These are phyloP conservation scores for Thalassiosira livingstoniorum DNA, from an alignment of 352 stramenopile species.

Conservation along the genomic window DNA sequence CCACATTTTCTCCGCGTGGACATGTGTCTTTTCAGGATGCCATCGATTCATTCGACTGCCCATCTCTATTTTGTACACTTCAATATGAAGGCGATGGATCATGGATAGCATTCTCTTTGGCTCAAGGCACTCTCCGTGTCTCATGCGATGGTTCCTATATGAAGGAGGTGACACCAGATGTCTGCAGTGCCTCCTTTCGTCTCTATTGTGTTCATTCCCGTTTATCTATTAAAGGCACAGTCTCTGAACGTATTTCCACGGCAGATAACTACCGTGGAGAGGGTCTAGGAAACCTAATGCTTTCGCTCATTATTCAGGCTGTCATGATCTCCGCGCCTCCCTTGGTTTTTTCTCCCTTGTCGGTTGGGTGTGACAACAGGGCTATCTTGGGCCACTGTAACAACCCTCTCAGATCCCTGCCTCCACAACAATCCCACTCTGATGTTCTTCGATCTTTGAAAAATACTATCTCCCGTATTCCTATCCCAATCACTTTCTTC, in stretches of 20 bases:
- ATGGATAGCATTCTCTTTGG: neutral
- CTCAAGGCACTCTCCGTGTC: neutral
- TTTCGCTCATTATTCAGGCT: neutral
- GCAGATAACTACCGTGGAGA: constrained; percentile 15
- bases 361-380: constrained; percentile 11
- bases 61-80: neutral
- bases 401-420: neutral
- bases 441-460: constrained; percentile 6
- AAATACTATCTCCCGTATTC: neutral
- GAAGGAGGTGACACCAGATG: neutral
- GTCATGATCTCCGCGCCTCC: neutral
- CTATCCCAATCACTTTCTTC: neutral
- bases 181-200: neutral
- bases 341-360: neutral
- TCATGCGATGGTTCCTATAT: constrained; percentile 4
- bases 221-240: neutral
- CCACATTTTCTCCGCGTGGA: neutral
- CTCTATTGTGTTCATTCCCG: neutral
- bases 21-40: neutral
- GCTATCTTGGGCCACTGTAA: neutral
- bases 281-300: neutral
- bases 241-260: neutral
- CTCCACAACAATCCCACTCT: neutral
- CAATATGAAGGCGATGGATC: neutral
- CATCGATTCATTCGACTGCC: neutral